These are phyloP conservation scores for Nidula niveotomentosa DNA, from an alignment of 1,284 basidiomycete species.

Conservation along the genomic window DNA sequence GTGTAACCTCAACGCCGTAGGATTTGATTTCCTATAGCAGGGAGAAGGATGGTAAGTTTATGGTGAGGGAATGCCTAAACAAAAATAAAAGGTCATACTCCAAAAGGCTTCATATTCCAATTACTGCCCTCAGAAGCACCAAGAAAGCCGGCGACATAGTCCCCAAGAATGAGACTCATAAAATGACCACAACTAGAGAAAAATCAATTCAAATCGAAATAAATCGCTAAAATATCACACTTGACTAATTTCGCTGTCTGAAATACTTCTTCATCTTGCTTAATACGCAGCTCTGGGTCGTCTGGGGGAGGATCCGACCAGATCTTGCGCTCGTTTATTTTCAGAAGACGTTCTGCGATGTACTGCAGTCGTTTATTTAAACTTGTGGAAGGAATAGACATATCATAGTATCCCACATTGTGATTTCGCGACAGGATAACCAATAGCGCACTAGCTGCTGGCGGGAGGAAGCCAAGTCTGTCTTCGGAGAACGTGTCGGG, in stretches of 20 bases:
- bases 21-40: constrained; percentile 26
- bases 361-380: constrained; percentile 25
- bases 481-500: constrained; percentile 45
- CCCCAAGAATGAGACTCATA: constrained; percentile 40
- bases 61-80: too few relatives aligned
- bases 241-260: constrained; percentile 54
- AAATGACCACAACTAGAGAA: constrained; percentile 20
- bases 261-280: constrained; percentile 56
- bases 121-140: constrained; percentile 41
- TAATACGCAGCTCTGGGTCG: constrained; percentile 23
- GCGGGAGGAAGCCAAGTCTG: constrained; percentile 51
- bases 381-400: too few relatives aligned
- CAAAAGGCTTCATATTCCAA: constrained; percentile 29
- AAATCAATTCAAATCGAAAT: too few relatives aligned
- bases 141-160: constrained; percentile 48
- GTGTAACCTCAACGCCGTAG: constrained; percentile 23
- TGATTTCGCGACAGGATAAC: constrained; percentile 52
- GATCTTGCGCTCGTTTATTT: constrained; percentile 46
- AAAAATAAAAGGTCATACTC: constrained; percentile 7
- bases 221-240: constrained; percentile 16
- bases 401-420: constrained; percentile 30
- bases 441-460: constrained; percentile 45
- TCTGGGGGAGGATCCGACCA: constrained; percentile 36
- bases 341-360: constrained; percentile 50
- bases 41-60: background rate